Evolutionary conservation across 1,284 basidiomycete species (phyloP), one percentile per base, ranked within the genome.

Genomic region (Cystobasidium slooffiae): DNA sequence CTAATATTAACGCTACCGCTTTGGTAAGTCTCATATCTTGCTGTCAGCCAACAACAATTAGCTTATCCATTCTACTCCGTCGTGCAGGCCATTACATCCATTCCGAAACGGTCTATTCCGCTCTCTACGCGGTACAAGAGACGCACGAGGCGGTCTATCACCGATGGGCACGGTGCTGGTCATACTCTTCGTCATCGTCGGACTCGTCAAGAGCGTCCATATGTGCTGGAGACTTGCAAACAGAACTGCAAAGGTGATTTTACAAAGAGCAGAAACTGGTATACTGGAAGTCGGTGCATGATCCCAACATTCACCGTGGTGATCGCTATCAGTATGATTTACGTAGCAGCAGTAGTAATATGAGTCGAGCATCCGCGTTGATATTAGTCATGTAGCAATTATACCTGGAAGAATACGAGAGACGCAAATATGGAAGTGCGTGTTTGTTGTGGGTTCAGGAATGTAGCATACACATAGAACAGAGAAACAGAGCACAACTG

Each of bases 1-100:
- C n/a, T 74, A 5, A 66, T 74, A 9, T 22, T 73, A 12, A 65
- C 70, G 18, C 53, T 73, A 16, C 70, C 70, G 20, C 31, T 73
- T 1, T 72, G 58, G 69, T 72, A 52, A 5, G 68, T 59, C 22
- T n/a, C n/a, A n/a, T n/a, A n/a, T n/a, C 20, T 31, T 20, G 10
- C 18, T 44, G 14, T 31, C 43, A n/a, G 9, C 18, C 43, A 63
- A 63, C 39, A 63, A 44, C n/a, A n/a, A n/a, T n/a, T n/a, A n/a
- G n/a, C n/a, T n/a, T n/a, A n/a, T n/a, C n/a, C n/a, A n/a, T n/a
- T n/a, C n/a, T n/a, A n/a, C n/a, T n/a, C n/a, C n/a, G n/a, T n/a
- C n/a, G n/a, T n/a, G n/a, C n/a, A 74, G 72, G 47, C 72, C 72
- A 5, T n/a, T 73, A 14, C 70, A 73, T 59, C 70, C 70, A 16